phyloP scores from a whole-genome alignment of 208 protist genomes.

The Polymyxa betae region DNA sequence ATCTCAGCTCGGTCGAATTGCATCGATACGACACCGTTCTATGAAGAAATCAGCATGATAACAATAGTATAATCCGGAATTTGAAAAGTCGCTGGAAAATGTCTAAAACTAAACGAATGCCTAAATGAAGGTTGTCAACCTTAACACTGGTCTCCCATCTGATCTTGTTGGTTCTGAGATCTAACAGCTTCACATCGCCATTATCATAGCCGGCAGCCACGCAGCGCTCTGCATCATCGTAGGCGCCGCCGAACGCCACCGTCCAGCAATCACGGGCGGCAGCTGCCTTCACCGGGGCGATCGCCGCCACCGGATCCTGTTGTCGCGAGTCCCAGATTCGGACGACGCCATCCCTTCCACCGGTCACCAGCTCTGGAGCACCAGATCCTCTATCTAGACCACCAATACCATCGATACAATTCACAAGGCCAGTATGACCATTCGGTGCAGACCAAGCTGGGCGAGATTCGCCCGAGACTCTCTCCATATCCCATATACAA shows the following conservation, averaged over 20 bases:
- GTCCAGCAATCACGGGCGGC: conserved; percentile 67
- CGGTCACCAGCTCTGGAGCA: conserved; percentile 68
- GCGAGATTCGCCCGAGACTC: background rate
- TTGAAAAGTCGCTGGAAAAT: too few relatives aligned
- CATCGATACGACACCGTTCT: conserved; percentile 64
- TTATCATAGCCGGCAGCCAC: conserved; percentile 72
- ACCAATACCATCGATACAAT: conserved; percentile 67
- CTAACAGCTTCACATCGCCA: conserved; percentile 73
- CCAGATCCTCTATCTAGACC: conserved; percentile 58
- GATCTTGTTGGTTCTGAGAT: conserved; percentile 63
- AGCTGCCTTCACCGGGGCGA: conserved; percentile 55
- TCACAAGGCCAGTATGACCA: conserved; percentile 65
- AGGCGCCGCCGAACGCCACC: conserved; percentile 67
- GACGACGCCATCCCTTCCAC: conserved; percentile 66
- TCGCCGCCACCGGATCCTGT: conserved; percentile 43
- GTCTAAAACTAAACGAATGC: too few relatives aligned
- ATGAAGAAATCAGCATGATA: too few relatives aligned
- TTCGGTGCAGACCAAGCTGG: conserved; percentile 59
- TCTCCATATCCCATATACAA: conserved; percentile 61
- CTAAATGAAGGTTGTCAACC: too few relatives aligned
- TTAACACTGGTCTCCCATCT: conserved; percentile 68
- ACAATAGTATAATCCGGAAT: too few relatives aligned
- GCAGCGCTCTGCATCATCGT: conserved; percentile 55
- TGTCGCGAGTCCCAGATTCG: conserved; percentile 65
- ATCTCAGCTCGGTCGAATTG: conserved; percentile 69